Base-by-base conservation (phyloP, 1,284 basidiomycete genomes). In the Laetiporus sulphureus region DNA sequence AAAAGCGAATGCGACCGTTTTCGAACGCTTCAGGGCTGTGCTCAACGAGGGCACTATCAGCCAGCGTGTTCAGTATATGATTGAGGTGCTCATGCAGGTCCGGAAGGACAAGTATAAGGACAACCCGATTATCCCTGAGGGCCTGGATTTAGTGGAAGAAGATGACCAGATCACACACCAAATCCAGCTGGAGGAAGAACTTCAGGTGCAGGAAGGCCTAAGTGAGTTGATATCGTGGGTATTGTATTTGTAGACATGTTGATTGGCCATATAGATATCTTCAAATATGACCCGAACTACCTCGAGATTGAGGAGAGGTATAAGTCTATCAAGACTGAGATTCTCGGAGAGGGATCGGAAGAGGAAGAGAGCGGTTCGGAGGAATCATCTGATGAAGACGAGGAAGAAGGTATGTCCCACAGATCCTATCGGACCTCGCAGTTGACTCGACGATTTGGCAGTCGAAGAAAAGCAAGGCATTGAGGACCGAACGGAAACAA, bases 21-120 rank as follows among this genome's bases (percentile, higher is more conserved):
- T 84, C 60, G 96, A 98, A 62, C 86, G 93, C 29, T 98, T 99
- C 77, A 83, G 95, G 36, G 90, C 91, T 0, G 92, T 98, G 5
- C 70, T 99, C 32, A 96, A 99, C 65, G 96, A 99, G 62, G 93
- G 91, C 34, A 69, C 77, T 31, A 95, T 99, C 63, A 91, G 88
- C 58, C 94, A 98, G 58, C 82, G 96, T 52, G 92, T 97, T 20
- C 95, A 99, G 61, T 99, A 97, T 68, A 98, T 98, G 96, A 93
- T 99, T 57, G 96, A 99, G 66, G 95, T 99, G 4, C 72, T 96
- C 40, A 96, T 97, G 87, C 93, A 96, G 64, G 91, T 97, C 8
- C 77, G 95, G 51, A 95, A 96, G 68, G 96, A 99, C 71, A 92
- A 90, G 64, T 99, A 91, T 75, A 97, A 97, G 72, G 95, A 99